Percentiles rank a stretch among this genome's conserved stretches.
phyloP scores from a whole-genome alignment of 805 yeast genomes.

The Vanderwaltozyma polyspora region DNA sequence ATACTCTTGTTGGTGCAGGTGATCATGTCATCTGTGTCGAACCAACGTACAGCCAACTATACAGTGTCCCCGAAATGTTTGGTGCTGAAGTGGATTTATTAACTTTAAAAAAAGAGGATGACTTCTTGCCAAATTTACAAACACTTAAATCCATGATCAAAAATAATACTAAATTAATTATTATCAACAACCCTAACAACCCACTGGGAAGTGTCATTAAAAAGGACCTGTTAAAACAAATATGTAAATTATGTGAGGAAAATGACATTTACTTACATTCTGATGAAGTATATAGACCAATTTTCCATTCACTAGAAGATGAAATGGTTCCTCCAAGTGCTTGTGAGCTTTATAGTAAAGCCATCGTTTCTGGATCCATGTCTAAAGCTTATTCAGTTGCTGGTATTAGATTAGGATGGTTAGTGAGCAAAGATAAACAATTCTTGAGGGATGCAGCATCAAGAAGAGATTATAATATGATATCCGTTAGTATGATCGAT shows the following conservation, averaged over 20 bases:
- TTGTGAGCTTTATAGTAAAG: constrained; percentile 32
- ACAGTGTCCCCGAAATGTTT: constrained; percentile 37
- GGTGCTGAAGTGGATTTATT: constrained; percentile 33
- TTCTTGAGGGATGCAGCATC: constrained; percentile 27
- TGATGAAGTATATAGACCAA: constrained; percentile 47
- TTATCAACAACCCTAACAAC: constrained; percentile 41
- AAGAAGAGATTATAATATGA: constrained; percentile 41
- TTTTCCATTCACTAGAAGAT: constrained; percentile 31
- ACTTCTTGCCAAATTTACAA: constrained; percentile 29
- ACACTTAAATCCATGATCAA: constrained; percentile 26
- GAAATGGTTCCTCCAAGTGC: constrained; percentile 29
- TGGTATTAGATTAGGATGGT: constrained; percentile 45
- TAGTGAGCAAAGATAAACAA: constrained; percentile 28
- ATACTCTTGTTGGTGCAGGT: constrained; percentile 33
- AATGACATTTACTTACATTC: constrained; percentile 30
- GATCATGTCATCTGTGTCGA: constrained; percentile 39
- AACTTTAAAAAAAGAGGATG: constrained; percentile 25
- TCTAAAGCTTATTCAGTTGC: constrained; percentile 47
- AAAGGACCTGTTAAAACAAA: constrained; percentile 23
- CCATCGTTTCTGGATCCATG: constrained; percentile 39
- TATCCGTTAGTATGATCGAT: constrained; percentile 37
- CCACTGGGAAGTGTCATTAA: constrained; percentile 32
- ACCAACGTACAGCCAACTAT: constrained; percentile 42
- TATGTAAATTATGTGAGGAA: constrained; percentile 30
- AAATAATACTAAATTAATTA: constrained; percentile 33